Base-by-base conservation (phyloP, 768 basidiomycete species). In the Russula brevipes region DNA sequence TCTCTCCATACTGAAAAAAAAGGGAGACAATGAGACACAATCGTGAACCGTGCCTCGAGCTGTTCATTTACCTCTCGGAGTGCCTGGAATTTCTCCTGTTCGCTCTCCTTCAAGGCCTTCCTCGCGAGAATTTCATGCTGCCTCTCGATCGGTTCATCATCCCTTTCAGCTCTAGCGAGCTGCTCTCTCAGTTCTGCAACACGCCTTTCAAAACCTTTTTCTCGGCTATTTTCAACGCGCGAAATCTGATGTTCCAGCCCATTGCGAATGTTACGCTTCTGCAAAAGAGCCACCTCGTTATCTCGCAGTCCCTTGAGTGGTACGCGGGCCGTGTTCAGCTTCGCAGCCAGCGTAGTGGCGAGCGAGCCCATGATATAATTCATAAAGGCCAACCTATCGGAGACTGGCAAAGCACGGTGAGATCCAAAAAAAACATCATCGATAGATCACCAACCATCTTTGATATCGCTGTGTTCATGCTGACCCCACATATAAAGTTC, bases 401-500 rank as follows among this genome's bases (percentile, higher is more conserved):
- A 84, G 5, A 91, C 90, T 57, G 61, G 10, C 38, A 30, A 12
- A 60, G 2, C 1, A 19, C 16, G 30, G 54, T 56, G 44, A 41
- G 30, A 11, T 60, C 47, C 12, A 65, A 64, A 17, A n/a, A 63
- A 64, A 35, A 2, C 2, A n/a, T 9, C 3, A 51, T 42, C 2
- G 33, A 9, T 6, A 6, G 16, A 59, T n/a, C 66, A 38, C 80
- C 50, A 59, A 86, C 88, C 87, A 76, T 91, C 91, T 69, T 83
- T 91, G 72, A 94, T 64, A 77, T 94, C 91, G 19, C 81, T 78
- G 5, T 75, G 73, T 69, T 92, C 87, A 1, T 71, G 69, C 72
- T 92, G 90, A 12, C 91, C 91, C 91, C 91, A 94, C 14, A 82
- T 82, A 69, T 91, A 94, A 31, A 93, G 76, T 64, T 93, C 92